phyloP scores from a whole-genome alignment of 164 flowering plant genomes.

The Vitis riparia region DNA sequence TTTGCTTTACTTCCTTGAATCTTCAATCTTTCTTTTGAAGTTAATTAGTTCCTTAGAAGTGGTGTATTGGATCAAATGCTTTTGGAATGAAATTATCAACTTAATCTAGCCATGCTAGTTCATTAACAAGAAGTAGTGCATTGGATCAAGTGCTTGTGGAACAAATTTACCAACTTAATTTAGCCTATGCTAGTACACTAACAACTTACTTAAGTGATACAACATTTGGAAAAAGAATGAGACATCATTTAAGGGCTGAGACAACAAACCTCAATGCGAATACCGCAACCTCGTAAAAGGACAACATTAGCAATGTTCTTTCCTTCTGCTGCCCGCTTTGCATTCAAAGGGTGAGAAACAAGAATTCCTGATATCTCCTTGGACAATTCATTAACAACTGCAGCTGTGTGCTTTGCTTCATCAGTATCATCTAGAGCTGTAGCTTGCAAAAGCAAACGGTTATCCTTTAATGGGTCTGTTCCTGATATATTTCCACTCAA shows the following conservation, averaged over 20 bases:
- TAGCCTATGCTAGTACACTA: too few species aligned
- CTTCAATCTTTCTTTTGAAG: too few species aligned
- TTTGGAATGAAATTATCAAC: too few species aligned
- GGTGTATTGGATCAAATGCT: too few species aligned
- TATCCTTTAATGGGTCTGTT: constrained; percentile 96
- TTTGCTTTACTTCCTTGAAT: too few species aligned
- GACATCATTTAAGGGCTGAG: neutral
- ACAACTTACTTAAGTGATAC: too few species aligned
- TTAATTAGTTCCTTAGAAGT: too few species aligned
- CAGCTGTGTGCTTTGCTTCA: constrained; percentile 89
- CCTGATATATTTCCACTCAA: constrained; percentile 98
- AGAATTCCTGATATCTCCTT: constrained; percentile 81
- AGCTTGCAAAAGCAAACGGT: constrained; percentile 79
- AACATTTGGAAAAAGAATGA: neutral
- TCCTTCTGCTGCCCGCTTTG: constrained; percentile 73
- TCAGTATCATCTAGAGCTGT: constrained; percentile 79
- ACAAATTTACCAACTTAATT: too few species aligned
- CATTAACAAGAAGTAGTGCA: too few species aligned
- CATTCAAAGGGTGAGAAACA: constrained; percentile 79
- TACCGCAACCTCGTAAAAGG: constrained; percentile 96
- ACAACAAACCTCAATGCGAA: constrained; percentile 79
- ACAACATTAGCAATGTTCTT: constrained; percentile 88
- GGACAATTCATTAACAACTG: constrained; percentile 88
- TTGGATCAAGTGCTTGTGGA: too few species aligned
- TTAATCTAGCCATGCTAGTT: too few species aligned